Conservation (phyloP, 345 rosid species). For the Gossypium stocksii region DNA sequence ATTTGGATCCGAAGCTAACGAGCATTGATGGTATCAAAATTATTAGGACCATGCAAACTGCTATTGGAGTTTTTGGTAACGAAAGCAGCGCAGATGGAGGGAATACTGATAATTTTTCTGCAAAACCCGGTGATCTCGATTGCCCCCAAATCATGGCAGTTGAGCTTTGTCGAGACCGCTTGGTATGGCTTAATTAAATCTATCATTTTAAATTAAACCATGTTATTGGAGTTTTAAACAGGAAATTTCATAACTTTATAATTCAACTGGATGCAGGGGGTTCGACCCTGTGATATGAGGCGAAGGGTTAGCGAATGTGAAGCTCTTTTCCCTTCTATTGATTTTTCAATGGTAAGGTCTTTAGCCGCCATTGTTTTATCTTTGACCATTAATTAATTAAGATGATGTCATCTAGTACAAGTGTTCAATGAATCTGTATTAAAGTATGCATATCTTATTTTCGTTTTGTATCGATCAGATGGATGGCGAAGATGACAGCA, state of each 20-base stretch:
- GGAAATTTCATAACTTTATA: background rate
- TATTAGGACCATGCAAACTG: constrained; percentile 69
- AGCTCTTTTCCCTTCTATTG: constrained; percentile 63
- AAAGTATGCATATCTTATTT: background rate
- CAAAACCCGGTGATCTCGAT: constrained; percentile 40
- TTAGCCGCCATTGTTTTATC: background rate
- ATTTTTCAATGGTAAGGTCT: constrained; percentile 67
- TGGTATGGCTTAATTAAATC: constrained; percentile 30
- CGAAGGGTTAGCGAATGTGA: constrained; percentile 50
- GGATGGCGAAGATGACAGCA: constrained; percentile 59
- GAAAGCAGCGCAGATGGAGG: constrained; percentile 18
- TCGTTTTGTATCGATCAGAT: constrained; percentile 37
- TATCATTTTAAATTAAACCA: background rate
- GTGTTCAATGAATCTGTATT: background rate
- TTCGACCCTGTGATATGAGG: constrained; percentile 83
- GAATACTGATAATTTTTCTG: constrained; percentile 27
- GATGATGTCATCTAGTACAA: no score
- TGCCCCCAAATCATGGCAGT: constrained; percentile 49
- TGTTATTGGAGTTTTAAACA: background rate
- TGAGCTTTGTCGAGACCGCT: constrained; percentile 65
- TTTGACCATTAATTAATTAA: background rate
- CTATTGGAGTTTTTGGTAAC: constrained; percentile 58
- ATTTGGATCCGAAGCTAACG: background rate
- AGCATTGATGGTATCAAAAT: background rate
- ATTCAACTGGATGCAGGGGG: constrained; percentile 42